A percentile compares a stretch with the other conserved stretches of the same genome.
Evolutionary conservation across 441 rosid genomes (phyloP).

Genomic region (Heliophila coronopifolia): DNA sequence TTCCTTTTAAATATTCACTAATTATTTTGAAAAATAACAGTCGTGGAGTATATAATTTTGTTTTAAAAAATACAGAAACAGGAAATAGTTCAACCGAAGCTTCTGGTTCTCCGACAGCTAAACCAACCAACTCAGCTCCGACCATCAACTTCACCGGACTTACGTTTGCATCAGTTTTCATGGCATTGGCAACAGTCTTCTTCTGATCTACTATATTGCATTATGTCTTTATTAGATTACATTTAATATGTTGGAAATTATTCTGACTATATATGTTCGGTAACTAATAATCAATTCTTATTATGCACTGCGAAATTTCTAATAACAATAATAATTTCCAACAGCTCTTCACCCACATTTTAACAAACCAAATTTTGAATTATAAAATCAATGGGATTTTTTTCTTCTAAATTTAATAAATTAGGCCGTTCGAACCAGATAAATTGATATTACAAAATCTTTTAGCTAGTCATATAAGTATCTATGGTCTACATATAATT

Average conservation of each 20-base stretch:
- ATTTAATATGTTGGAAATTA: constrained; percentile 10
- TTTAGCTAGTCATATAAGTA: too few species aligned
- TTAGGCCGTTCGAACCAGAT: too few species aligned
- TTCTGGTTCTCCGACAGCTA: constrained; percentile 18
- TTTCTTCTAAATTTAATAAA: neutral
- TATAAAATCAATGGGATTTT: neutral
- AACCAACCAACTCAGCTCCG: constrained; percentile 22
- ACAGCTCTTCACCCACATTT: constrained; percentile 5
- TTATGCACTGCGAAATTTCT: neutral
- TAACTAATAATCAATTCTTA: too few species aligned
- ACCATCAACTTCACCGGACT: constrained; percentile 11
- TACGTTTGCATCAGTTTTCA: constrained; percentile 19
- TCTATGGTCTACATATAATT: too few species aligned
- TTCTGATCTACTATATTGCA: constrained; percentile 11
- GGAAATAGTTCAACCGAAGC: constrained; percentile 18
- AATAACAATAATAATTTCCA: constrained; percentile 20
- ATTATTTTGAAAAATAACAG: neutral
- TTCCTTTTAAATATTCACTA: neutral
- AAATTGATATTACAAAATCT: too few species aligned
- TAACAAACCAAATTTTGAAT: neutral
- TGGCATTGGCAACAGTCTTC: constrained; percentile 22
- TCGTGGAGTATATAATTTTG: neutral
- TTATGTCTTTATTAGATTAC: constrained; percentile 1
- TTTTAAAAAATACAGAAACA: neutral
- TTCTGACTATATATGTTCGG: too few species aligned